These are phyloP conservation scores for Cladophialophora immunda DNA, from an alignment of 2,329 filamentous ascomycete species.

Conservation along the genomic window DNA sequence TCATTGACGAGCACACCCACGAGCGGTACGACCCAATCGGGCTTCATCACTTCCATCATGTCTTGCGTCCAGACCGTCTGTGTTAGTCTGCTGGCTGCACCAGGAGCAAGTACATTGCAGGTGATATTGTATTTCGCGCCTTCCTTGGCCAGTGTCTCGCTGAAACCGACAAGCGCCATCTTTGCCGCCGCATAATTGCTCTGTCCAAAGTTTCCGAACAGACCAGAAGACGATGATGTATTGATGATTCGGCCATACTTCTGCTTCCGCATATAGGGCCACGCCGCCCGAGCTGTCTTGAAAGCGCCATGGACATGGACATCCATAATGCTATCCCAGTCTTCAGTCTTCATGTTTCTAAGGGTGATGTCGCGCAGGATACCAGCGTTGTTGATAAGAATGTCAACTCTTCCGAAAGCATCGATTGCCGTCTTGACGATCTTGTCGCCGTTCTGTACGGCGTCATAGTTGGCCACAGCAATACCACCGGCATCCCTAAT, in stretches of 20 bases:
- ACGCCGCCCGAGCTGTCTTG: slow-evolving; percentile 92
- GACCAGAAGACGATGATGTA: slow-evolving; percentile 89
- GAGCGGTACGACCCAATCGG: slow-evolving; percentile 92
- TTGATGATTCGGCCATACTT: slow-evolving; percentile 97
- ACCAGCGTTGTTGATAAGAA: slow-evolving; percentile 44
- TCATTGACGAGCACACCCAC: slow-evolving; percentile 89
- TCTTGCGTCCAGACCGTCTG: slow-evolving; percentile 93
- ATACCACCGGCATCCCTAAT: slow-evolving; percentile 85
- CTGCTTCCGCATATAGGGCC: slow-evolving; percentile 97
- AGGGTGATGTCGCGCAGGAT: slow-evolving; percentile 87
- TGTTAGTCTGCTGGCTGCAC: slow-evolving; percentile 94
- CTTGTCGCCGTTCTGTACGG: slow-evolving; percentile 80
- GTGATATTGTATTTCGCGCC: slow-evolving; percentile 97
- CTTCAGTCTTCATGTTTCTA: slow-evolving; percentile 96
- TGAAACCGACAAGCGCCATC: slow-evolving; percentile 93
- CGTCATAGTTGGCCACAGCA: slow-evolving; percentile 95
- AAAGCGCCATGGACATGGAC: slow-evolving; percentile 93
- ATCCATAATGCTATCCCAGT: slow-evolving; percentile 94
- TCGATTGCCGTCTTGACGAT: slow-evolving; percentile 60
- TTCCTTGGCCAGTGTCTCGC: slow-evolving; percentile 96
- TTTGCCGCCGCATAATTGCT: slow-evolving; percentile 97
- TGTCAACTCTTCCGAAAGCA: slow-evolving; percentile 34
- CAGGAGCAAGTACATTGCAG: slow-evolving; percentile 91
- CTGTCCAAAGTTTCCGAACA: slow-evolving; percentile 96
- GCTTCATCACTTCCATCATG: slow-evolving; percentile 82